Conservation (phyloP, 306 rosid species). For the Lathyrus sativus region DNA sequence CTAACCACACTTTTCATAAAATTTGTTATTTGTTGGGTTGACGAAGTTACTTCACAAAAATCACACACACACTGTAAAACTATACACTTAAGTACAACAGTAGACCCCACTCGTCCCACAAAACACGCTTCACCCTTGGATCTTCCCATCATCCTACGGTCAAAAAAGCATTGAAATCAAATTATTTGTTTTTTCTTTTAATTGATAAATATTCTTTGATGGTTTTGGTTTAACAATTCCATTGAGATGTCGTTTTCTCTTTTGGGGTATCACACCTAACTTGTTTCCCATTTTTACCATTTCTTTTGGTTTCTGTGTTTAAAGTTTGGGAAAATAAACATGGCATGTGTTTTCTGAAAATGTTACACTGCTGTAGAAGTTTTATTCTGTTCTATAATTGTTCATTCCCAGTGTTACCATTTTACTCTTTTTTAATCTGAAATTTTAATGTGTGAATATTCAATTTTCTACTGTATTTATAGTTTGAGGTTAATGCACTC, state of each 20-base stretch:
- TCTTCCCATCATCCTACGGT: constrained; percentile 16
- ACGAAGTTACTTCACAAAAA: constrained; percentile 11
- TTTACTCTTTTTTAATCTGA: no score
- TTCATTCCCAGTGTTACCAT: no score
- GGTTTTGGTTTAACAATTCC: constrained; percentile 23
- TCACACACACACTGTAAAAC: constrained; percentile 22
- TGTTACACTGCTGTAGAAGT: no score
- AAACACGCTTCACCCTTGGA: constrained; percentile 8
- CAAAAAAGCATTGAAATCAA: not conserved
- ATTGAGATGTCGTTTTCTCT: constrained; percentile 39
- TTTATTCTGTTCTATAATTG: no score
- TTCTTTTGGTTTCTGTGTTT: not conserved
- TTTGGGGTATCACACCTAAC: constrained; percentile 22
- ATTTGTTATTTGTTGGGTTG: constrained; percentile 34
- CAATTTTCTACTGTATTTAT: no score
- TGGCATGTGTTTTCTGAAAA: constrained; percentile 27
- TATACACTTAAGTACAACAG: not conserved
- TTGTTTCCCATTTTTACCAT: constrained; percentile 35
- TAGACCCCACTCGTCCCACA: constrained; percentile 25
- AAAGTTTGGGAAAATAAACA: not conserved
- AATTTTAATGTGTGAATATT: no score
- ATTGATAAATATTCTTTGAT: constrained; percentile 19
- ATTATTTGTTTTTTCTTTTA: constrained; percentile 1
- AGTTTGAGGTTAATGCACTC: no score
- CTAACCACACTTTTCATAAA: constrained; percentile 29